phyloP scores from a whole-genome alignment of 2,329 filamentous ascomycete genomes.

The Nothopassalora personata region DNA sequence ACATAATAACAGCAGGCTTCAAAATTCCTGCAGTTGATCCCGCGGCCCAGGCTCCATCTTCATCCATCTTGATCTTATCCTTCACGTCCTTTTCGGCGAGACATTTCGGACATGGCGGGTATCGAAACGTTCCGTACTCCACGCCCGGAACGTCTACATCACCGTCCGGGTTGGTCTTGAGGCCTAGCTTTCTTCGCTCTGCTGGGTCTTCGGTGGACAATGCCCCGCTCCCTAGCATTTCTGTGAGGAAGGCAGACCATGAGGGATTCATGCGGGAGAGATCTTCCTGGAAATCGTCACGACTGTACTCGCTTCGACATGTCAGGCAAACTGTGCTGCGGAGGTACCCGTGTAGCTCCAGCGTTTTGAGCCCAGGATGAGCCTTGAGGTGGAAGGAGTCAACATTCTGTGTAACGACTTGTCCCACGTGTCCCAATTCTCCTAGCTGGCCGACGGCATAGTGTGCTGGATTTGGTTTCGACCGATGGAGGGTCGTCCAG shows the following conservation, averaged over 20 bases:
- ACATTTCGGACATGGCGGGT: slow-evolving; percentile 82
- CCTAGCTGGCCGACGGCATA: slow-evolving; percentile 69
- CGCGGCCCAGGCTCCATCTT: slow-evolving; percentile 70
- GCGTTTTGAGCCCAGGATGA: slow-evolving; percentile 67
- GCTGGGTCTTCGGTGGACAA: slow-evolving; percentile 71
- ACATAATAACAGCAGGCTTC: slow-evolving; percentile 94
- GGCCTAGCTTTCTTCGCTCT: slow-evolving; percentile 60
- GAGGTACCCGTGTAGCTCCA: slow-evolving; percentile 90
- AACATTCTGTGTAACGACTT: slow-evolving; percentile 91
- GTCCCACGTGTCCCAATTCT: slow-evolving; percentile 64
- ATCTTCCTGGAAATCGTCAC: slow-evolving; percentile 69
- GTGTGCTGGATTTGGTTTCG: slow-evolving; percentile 76
- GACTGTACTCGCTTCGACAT: slow-evolving; percentile 66
- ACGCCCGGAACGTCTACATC: slow-evolving; percentile 86
- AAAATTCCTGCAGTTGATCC: slow-evolving; percentile 62
- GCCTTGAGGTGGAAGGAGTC: slow-evolving; percentile 83
- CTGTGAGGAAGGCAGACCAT: slow-evolving; percentile 71
- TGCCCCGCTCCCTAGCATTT: slow-evolving; percentile 68
- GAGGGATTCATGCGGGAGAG: slow-evolving; percentile 75
- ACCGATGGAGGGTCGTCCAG: slow-evolving; percentile 75
- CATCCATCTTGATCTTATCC: slow-evolving; percentile 64
- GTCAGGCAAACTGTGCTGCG: slow-evolving; percentile 74
- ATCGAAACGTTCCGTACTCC: slow-evolving; percentile 83
- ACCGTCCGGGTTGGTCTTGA: slow-evolving; percentile 87
- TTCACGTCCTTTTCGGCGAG: slow-evolving; percentile 52